Evolutionary conservation across 495 filamentous ascomycete species (phyloP), one percentile per base, ranked within the genome.

Genomic region (Talaromyces wortmannii): DNA sequence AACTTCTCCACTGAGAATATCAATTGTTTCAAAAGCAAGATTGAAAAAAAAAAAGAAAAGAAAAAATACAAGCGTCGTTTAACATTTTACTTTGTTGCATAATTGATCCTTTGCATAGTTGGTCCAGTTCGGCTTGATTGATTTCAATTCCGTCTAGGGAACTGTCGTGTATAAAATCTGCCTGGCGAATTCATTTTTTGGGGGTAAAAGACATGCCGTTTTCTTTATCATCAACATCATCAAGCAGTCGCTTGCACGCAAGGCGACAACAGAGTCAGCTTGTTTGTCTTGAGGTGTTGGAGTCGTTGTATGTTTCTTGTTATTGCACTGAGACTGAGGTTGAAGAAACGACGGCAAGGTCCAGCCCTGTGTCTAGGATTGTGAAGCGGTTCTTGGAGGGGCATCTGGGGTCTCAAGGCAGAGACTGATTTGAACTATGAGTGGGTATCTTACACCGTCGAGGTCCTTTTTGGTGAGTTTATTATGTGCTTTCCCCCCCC

Each of bases 381-480:
- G 23, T 23, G 23, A 23, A 23, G 23, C 23, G 23, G 23, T 23
- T 23, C 23, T 23, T 23, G 23, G 23, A 23, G 23, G 23, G 23
- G 23, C 23, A 23, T 23, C 23, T 23, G 23, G 23, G 23, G 23
- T 23, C 23, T 23, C 4, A 23, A 1, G 48, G 31, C 0, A 16
- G 11, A 50, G 48, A 23, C 31, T 49, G 10, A 6, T 51, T 3
- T 5, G 32, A 12, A 42, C 42, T 2, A 52, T 43, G 50, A 44
- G 15, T 31, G 50, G 50, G 7, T 44, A 40, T 43, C 31, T 52
- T n/a, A 52, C 50, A 15, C 50, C 50, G 16, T 43, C 31, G 50
- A 52, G 17, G 15, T 52, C 50, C 4, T 52, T 52, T 43, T 11
- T 43, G 17, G 50, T 52, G 50, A 52, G 50, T 30, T 17, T 44